A percentile compares a stretch with the other conserved stretches of the same genome.
Conservation (phyloP, 495 filamentous ascomycete species). For the Penicillium lividum region DNA sequence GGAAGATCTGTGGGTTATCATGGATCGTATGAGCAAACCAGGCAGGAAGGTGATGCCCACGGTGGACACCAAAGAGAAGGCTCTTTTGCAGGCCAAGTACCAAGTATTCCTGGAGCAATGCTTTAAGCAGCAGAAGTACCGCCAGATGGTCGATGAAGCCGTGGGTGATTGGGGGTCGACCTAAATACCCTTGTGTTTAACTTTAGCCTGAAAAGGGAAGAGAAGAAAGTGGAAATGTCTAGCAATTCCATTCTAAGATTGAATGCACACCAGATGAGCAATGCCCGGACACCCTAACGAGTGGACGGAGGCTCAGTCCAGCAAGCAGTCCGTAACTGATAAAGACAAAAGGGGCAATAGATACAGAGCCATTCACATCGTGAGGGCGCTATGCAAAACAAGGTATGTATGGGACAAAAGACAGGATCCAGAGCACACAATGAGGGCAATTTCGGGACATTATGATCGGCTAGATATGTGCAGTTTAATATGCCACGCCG, state of each 20-base stretch:
- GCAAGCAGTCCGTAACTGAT: background rate
- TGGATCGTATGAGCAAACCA: slow-evolving; percentile 95
- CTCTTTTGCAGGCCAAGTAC: slow-evolving; percentile 82
- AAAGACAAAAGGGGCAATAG: background rate
- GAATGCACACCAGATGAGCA: background rate
- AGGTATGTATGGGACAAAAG: background rate
- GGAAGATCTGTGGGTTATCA: slow-evolving; percentile 90
- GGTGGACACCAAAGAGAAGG: slow-evolving; percentile 69
- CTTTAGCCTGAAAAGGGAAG: too few relatives aligned
- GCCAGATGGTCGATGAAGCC: slow-evolving; percentile 65
- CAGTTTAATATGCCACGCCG: slow-evolving; percentile 34
- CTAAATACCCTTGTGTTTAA: slow-evolving; percentile 1
- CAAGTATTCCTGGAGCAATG: slow-evolving; percentile 65
- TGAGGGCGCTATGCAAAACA: slow-evolving; percentile 6
- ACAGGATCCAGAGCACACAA: background rate
- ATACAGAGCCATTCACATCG: background rate
- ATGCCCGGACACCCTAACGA: slow-evolving; percentile 4
- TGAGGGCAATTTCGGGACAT: background rate
- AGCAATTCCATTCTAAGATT: background rate
- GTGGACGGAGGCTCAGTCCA: background rate
- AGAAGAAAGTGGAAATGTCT: background rate
- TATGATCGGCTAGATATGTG: background rate
- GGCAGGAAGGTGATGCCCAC: slow-evolving; percentile 79
- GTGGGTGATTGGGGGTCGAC: slow-evolving; percentile 38
- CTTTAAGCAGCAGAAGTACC: slow-evolving; percentile 62